A percentile compares a stretch with the other conserved stretches of the same genome.
Conservation (phyloP, 257 asterid species). For the Thymus quinquecostatus region DNA sequence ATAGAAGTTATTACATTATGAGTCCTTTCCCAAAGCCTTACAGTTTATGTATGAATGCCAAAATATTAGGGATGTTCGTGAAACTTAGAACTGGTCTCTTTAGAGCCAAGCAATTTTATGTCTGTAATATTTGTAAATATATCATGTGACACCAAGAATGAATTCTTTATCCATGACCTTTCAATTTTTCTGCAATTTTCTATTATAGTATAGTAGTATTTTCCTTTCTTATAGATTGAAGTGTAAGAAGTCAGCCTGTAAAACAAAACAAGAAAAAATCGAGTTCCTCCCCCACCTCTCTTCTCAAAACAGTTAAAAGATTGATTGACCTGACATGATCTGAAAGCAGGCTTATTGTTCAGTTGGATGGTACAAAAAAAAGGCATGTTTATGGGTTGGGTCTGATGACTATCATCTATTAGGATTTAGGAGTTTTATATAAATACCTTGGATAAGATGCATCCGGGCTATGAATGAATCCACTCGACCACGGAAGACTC, state of each 20-base stretch:
- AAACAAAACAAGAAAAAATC: too few species aligned
- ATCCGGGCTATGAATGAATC: slow-evolving; percentile 83
- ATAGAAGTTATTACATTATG: background rate
- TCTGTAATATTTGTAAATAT: slow-evolving; percentile 2
- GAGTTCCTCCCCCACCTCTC: background rate
- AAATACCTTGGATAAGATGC: slow-evolving; percentile 93
- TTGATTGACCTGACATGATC: slow-evolving; percentile 10
- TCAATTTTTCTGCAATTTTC: background rate
- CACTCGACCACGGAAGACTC: slow-evolving; percentile 70
- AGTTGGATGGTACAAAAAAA: background rate
- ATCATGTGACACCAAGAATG: background rate
- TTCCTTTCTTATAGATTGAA: too few species aligned
- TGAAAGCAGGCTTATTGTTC: background rate
- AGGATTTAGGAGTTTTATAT: slow-evolving; percentile 13
- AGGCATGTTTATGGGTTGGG: slow-evolving; percentile 18
- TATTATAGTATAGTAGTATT: background rate
- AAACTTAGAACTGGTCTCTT: background rate
- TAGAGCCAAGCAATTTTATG: background rate
- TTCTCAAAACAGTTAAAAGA: background rate
- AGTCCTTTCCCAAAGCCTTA: background rate
- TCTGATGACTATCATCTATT: slow-evolving; percentile 13
- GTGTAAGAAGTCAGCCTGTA: too few species aligned
- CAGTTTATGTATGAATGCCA: background rate
- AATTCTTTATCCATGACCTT: background rate
- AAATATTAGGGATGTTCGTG: background rate